These are phyloP conservation scores for Talaromyces sp. DNA, from an alignment of 2,329 filamentous ascomycete species.

Conservation along the genomic window DNA sequence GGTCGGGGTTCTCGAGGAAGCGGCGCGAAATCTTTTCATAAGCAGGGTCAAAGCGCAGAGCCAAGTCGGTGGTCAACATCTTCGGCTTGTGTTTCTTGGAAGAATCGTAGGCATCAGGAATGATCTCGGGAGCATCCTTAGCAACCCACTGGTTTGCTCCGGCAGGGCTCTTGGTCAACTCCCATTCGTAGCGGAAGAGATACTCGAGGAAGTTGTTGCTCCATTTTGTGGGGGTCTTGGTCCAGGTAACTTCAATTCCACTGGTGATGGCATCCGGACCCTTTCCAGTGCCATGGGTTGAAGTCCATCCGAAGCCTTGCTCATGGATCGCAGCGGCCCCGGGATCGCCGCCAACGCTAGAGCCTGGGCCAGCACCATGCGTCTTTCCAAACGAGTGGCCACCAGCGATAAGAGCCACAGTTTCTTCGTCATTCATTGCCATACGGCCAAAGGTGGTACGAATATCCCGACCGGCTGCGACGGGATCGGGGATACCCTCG, in stretches of 20 bases:
- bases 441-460: constrained; percentile 70
- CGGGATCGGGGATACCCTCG: constrained; percentile 64
- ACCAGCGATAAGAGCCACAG: constrained; percentile 71
- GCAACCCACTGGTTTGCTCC: constrained; percentile 74
- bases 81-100: constrained; percentile 68
- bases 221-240: constrained; percentile 69
- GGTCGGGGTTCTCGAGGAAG: constrained; percentile 63
- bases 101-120: constrained; percentile 65
- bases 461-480: constrained; percentile 66
- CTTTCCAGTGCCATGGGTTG: constrained; percentile 59
- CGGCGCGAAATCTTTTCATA: constrained; percentile 72
- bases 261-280: constrained; percentile 69
- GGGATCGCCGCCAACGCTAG: constrained; percentile 63
- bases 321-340: constrained; percentile 58
- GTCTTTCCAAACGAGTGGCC: constrained; percentile 79
- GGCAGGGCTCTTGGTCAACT: constrained; percentile 67
- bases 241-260: constrained; percentile 76
- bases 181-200: constrained; percentile 74
- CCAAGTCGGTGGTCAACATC: constrained; percentile 72
- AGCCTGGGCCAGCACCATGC: constrained; percentile 62
- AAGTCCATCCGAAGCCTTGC: constrained; percentile 70
- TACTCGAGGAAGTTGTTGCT: constrained; percentile 70
- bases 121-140: constrained; percentile 60
- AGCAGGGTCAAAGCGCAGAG: constrained; percentile 63
- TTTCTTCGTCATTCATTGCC: constrained; percentile 81